Evolutionary conservation across 2,329 filamentous ascomycete species (phyloP), one percentile per base, ranked within the genome.

Genomic region (Fusarium sp.): DNA sequence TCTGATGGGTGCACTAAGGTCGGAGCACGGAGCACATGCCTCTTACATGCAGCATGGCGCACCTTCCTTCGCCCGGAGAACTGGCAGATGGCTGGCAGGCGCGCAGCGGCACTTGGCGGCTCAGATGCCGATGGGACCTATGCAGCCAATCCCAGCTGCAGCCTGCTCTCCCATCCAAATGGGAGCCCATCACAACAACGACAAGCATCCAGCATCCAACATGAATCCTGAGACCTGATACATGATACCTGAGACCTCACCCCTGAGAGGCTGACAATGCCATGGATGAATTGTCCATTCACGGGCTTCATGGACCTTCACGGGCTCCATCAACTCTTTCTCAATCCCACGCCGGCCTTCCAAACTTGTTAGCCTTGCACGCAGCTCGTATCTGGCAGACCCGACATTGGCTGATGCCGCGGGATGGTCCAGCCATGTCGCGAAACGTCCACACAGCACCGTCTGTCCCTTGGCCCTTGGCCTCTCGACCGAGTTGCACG

Each of bases 31-130:
- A 62, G 45, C 27, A 54, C 45, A 54, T 62, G 34, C 45, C 60
- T 54, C 34, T 62, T 40, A 35, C 38, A 61, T 47, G 60, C 60
- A 54, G 47, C 24, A 54, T 22, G 60, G 60, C 47, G 45, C 45
- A 35, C 42, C 59, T 57, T 61, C 40, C 34, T 59, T 64, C 54
- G 34, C 54, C 40, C 31, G 29, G 20, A 61, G 59, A 47, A 52
- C 42, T 62, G 42, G 60, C 60, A 22, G 34, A 56, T 62, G 52
- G 42, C 59, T 63, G 66, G 57, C 40, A 58, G 60, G 63, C 40
- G 20, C 40, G 34, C 38, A 45, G 57, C 68, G 64, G 74, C 67
- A 75, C 70, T 76, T 71, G 64, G 66, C 63, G 67, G 72, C 67
- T 70, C 65, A 75, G 50, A 59, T 66, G 65, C 59, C 66, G 65